A percentile compares a stretch with the other conserved stretches of the same genome.
These are phyloP conservation scores for Pleurotus tuber-regium DNA, from an alignment of 768 basidiomycete genomes.

Conservation along the genomic window DNA sequence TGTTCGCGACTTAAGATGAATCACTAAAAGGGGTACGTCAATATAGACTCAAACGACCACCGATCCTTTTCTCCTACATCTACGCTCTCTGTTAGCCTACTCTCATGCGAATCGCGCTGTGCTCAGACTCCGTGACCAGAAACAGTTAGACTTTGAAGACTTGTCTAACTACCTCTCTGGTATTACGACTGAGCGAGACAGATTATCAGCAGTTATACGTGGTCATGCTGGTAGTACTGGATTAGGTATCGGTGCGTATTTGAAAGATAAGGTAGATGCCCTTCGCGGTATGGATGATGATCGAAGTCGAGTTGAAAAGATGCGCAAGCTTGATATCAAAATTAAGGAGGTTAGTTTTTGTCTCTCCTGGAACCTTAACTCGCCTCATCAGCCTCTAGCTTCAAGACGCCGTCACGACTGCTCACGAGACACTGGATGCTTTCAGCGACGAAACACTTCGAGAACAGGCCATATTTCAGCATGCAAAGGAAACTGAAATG, in stretches of 20 bases:
- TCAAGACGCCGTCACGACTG: slow-evolving; percentile 93
- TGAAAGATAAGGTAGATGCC: slow-evolving; percentile 90
- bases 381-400: slow-evolving; percentile 48
- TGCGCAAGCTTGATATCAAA: slow-evolving; percentile 87
- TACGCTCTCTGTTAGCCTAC: slow-evolving; percentile 92
- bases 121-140: slow-evolving; percentile 94
- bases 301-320: slow-evolving; percentile 87
- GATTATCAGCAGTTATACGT: slow-evolving; percentile 83
- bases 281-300: slow-evolving; percentile 93
- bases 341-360: slow-evolving; percentile 81
- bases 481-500: slow-evolving; percentile 93
- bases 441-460: slow-evolving; percentile 94
- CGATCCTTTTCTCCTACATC: slow-evolving; percentile 86
- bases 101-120: slow-evolving; percentile 93
- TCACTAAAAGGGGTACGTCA: neutral
- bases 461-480: slow-evolving; percentile 89
- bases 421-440: slow-evolving; percentile 93
- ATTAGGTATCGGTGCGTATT: slow-evolving; percentile 82
- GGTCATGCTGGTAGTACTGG: slow-evolving; percentile 87
- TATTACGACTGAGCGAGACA: slow-evolving; percentile 90
- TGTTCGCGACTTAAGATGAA: neutral
- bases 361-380: neutral
- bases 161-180: slow-evolving; percentile 91
- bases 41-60: slow-evolving; percentile 87
- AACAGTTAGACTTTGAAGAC: slow-evolving; percentile 98